Percentiles rank a stretch among this genome's conserved stretches.
phyloP scores from a whole-genome alignment of 805 yeast species.

The Candida rishiriensis region DNA sequence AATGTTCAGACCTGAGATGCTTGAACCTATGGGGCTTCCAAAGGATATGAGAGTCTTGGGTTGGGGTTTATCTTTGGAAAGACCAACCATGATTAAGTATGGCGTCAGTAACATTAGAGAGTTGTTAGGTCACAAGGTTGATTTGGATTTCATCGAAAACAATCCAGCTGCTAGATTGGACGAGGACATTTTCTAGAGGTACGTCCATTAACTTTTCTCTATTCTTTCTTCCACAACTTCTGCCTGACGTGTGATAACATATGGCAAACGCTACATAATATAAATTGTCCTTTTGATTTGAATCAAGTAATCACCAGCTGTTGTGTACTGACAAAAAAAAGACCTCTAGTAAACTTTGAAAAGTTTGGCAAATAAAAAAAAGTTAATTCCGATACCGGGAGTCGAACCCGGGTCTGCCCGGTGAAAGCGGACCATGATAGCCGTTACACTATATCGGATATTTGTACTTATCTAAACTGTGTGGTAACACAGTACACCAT shows the following conservation, averaged over 20 bases:
- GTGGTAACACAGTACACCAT: no score
- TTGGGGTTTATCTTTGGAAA: conserved; percentile 94
- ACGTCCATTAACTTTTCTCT: no score
- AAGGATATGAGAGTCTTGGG: conserved; percentile 91
- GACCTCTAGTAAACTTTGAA: neutral
- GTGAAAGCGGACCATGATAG: conserved; percentile 85
- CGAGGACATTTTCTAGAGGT: conserved; percentile 46
- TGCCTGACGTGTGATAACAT: no score
- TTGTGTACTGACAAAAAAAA: neutral
- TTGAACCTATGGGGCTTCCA: conserved; percentile 97
- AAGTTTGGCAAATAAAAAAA: neutral
- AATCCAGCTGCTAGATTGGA: conserved; percentile 98
- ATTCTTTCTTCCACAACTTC: no score
- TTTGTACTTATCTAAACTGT: neutral
- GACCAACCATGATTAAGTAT: conserved; percentile 99
- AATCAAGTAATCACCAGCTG: no score
- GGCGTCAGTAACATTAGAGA: conserved; percentile 95
- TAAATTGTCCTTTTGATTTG: no score
- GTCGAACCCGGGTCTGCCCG: conserved; percentile 86
- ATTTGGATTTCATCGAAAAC: conserved; percentile 87
- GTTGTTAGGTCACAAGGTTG: conserved; percentile 93
- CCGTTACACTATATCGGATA: conserved; percentile 79
- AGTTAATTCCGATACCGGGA: conserved; percentile 69
- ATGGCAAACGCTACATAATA: no score
- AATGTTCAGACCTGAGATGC: conserved; percentile 99